These are phyloP conservation scores for Fusarium sp. DNA, from an alignment of 2,329 filamentous ascomycete genomes.

Conservation along the genomic window DNA sequence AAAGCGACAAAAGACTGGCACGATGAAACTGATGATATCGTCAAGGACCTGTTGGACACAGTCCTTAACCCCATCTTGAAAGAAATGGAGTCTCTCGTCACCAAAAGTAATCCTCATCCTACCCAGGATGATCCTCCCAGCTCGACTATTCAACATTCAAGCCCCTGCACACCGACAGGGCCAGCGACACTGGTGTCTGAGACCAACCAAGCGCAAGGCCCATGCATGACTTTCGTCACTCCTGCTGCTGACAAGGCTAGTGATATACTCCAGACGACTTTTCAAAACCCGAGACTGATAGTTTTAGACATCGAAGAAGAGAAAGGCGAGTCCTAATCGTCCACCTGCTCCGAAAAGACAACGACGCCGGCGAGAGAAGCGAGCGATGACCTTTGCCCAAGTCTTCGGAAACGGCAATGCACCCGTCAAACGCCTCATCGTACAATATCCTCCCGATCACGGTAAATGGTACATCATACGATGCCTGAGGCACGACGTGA, in stretches of 20 bases:
- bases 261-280: too few species aligned
- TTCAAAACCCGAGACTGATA: neutral
- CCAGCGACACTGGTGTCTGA: neutral
- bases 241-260: neutral
- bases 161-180: neutral
- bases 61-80: neutral
- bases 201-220: neutral
- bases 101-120: neutral
- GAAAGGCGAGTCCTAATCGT: neutral
- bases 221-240: neutral
- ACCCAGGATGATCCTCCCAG: neutral
- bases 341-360: neutral
- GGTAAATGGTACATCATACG: constrained; percentile 28
- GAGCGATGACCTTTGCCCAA: constrained; percentile 25
- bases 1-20: neutral
- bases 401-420: constrained; percentile 30
- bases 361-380: neutral
- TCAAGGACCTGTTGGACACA: neutral
- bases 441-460: constrained; percentile 5
- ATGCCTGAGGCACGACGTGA: constrained; percentile 20
- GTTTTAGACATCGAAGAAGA: neutral
- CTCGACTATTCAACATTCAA: neutral
- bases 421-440: constrained; percentile 24
- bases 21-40: neutral
- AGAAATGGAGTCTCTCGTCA: neutral